Evolutionary conservation across 2,329 filamentous ascomycete species (phyloP).

Genomic region (Diaporthe helianthi): DNA sequence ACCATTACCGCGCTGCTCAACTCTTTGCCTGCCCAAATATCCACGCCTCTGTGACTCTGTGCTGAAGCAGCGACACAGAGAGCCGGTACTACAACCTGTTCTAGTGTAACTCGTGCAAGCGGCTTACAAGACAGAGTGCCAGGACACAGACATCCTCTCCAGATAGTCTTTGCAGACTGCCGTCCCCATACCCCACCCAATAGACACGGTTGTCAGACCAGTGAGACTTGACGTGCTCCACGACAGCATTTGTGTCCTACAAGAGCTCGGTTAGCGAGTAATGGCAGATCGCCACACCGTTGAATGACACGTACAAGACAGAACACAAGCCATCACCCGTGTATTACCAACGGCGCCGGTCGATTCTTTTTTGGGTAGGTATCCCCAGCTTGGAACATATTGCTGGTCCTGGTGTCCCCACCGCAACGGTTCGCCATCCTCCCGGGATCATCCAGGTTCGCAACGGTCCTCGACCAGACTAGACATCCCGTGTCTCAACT

Average conservation of each 20-base stretch:
- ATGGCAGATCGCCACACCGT: conserved; percentile 36
- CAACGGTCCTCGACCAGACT: conserved; percentile 18
- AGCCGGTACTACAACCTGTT: conserved; percentile 18
- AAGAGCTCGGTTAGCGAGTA: conserved; percentile 47
- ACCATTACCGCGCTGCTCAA: conserved; percentile 1
- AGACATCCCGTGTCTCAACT: conserved; percentile 31
- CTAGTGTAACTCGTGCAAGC: conserved; percentile 5
- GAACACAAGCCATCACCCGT: conserved; percentile 36
- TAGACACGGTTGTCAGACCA: conserved; percentile 38
- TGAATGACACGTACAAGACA: conserved; percentile 37
- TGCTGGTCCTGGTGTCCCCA: conserved; percentile 41
- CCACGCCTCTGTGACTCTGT: conserved; percentile 19
- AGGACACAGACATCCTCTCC: conserved; percentile 19
- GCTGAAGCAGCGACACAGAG: conserved; percentile 17
- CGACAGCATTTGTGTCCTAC: conserved; percentile 50
- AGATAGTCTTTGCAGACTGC: conserved; percentile 24
- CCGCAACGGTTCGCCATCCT: conserved; percentile 36
- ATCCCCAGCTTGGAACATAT: conserved; percentile 32
- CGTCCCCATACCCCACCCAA: conserved; percentile 28
- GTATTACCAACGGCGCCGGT: conserved; percentile 39
- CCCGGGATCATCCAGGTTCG: conserved; percentile 34
- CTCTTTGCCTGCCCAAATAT: neutral
- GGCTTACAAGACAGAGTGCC: neutral
- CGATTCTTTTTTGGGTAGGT: conserved; percentile 18
- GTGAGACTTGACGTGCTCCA: conserved; percentile 45